A percentile compares a stretch with the other conserved stretches of the same genome.
Evolutionary conservation across 2,329 filamentous ascomycete species (phyloP).

Genomic region (Hypoxylon sp.): DNA sequence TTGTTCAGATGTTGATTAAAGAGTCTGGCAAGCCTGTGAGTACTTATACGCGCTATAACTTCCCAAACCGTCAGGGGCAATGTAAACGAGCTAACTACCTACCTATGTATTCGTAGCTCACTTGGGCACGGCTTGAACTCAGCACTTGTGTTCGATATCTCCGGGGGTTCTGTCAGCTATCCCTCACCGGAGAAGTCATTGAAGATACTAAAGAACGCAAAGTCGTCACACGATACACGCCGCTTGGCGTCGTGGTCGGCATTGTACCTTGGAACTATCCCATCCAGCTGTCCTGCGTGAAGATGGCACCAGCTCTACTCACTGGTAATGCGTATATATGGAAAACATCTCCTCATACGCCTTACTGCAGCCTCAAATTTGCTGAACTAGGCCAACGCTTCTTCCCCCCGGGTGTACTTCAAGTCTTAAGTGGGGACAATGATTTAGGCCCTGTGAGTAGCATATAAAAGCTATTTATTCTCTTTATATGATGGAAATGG

Average conservation of each 20-base stretch:
- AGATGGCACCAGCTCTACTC: constrained; percentile 70
- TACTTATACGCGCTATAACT: not conserved
- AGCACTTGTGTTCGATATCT: not conserved
- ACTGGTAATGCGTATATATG: constrained; percentile 70
- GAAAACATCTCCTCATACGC: constrained; percentile 71
- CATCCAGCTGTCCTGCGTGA: constrained; percentile 66
- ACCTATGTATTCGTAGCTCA: not conserved
- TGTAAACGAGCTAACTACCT: not conserved
- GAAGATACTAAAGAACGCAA: constrained; percentile 57
- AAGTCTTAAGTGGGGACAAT: constrained; percentile 73
- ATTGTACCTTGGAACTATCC: constrained; percentile 73
- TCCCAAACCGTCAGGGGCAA: not conserved
- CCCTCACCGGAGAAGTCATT: constrained; percentile 58
- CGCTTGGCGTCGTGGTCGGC: constrained; percentile 62
- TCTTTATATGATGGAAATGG: too few relatives aligned
- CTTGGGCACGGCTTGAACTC: not conserved
- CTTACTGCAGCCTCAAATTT: constrained; percentile 66
- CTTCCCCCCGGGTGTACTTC: constrained; percentile 75
- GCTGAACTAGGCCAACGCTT: constrained; percentile 70
- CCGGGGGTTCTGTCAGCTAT: not conserved
- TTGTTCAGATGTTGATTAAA: constrained; percentile 33
- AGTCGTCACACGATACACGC: constrained; percentile 57
- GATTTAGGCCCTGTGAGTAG: constrained; percentile 64
- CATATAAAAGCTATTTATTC: not conserved
- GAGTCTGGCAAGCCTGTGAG: constrained; percentile 45